Base-by-base conservation (phyloP, 2,329 filamentous ascomycete species). In the Paraphoma sp. region DNA sequence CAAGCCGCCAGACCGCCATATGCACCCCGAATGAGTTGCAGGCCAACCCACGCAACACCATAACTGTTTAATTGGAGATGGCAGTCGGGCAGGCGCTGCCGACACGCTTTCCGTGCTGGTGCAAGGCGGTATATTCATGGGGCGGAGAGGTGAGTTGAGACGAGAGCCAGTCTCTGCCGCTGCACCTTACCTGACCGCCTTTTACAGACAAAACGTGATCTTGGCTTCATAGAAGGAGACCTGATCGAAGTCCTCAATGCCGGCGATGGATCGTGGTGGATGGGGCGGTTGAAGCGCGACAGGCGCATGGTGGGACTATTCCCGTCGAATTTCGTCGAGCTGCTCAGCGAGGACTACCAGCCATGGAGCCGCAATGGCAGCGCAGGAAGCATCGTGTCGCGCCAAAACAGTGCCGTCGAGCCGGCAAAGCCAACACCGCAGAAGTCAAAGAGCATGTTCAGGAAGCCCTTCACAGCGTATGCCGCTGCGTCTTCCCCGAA, bases 251-350 rank as follows among this genome's bases (percentile, higher is more conserved):
- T 94, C 73, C 84, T 99, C 51, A 99, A 99, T 76, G 95, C 95
- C 17, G 95, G 95, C 62, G 95, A 99, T 79, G 95, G 95, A 50
- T 93, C 92, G 45, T 99, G 95, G 95, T 99, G 95, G 95, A 97
- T 93, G 79, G 95, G 95, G 46, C 87, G 94, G 62, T 80, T 99
- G 73, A 91, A 89, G 73, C 87, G 95, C 67, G 95, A 99, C 79
- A 89, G 91, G 76, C 88, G 93, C 71, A 93, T 94, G 70, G 89
- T 97, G 69, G 95, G 95, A 51, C 83, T 95, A 17, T 99, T 99
- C 72, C 95, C 95, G 0, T 97, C 93, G 70, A 99, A 99, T 79
- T 99, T 99, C 73, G 95, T 99, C 73, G 87, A 96, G 74, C 85
- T 99, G 6, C 84, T 99, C 31, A 90, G 91, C 53, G 87, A 95